Evolutionary conservation across 1,139 yeast genomes (phyloP).

Genomic region (Geotrichum candidum): DNA sequence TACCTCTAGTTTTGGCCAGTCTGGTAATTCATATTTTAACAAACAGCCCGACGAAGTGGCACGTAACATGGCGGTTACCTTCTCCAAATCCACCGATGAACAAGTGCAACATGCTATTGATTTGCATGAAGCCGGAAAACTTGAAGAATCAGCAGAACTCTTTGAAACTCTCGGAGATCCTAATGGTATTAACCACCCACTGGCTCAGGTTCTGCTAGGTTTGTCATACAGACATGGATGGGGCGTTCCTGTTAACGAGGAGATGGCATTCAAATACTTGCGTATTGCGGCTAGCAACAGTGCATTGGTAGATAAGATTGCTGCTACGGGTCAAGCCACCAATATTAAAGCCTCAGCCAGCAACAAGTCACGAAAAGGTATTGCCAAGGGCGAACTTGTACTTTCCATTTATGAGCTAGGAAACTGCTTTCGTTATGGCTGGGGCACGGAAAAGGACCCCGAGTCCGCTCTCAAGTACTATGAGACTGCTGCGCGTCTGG

Average conservation of each 20-base stretch:
- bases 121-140: constrained; percentile 28
- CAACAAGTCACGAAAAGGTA: constrained; percentile 15
- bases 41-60: constrained; percentile 8
- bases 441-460: constrained; percentile 33
- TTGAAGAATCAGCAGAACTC: constrained; percentile 23
- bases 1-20: background rate
- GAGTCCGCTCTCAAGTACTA: constrained; percentile 31
- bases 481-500: constrained; percentile 34
- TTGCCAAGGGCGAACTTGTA: constrained; percentile 30
- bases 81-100: constrained; percentile 21
- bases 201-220: constrained; percentile 34
- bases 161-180: constrained; percentile 29
- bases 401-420: constrained; percentile 35
- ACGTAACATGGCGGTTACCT: constrained; percentile 14
- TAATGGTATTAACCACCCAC: constrained; percentile 25
- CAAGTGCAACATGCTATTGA: constrained; percentile 30
- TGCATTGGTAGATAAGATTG: constrained; percentile 25
- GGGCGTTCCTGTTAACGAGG: constrained; percentile 30
- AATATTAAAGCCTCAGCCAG: constrained; percentile 11
- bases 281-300: constrained; percentile 29
- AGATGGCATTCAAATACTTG: constrained; percentile 27
- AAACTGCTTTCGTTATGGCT: constrained; percentile 34
- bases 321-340: constrained; percentile 6
- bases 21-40: constrained; percentile 7
- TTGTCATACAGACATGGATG: constrained; percentile 35